Evolutionary conservation across 345 rosid genomes (phyloP).

Genomic region (Eucalyptus erythrocorys): DNA sequence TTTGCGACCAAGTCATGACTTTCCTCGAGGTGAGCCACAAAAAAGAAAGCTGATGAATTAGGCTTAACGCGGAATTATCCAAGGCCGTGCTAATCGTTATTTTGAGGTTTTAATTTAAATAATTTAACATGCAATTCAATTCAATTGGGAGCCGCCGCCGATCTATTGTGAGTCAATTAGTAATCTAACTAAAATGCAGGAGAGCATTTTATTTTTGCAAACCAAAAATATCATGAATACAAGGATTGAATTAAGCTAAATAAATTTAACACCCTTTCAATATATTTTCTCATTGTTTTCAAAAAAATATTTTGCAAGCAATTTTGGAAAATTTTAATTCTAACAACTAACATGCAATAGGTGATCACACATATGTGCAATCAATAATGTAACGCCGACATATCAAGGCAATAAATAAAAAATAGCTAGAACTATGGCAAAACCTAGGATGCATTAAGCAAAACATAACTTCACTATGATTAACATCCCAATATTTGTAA

Average conservation of each 20-base stretch:
- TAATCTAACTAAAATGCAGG: fast-evolving
- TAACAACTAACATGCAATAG: neutral
- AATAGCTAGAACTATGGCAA: neutral
- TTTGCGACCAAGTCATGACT: fast-evolving
- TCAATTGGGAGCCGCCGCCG: fast-evolving
- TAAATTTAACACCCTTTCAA: neutral
- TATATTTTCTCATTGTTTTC: neutral
- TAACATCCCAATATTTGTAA: neutral
- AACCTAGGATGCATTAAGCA: neutral
- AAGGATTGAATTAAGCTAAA: neutral
- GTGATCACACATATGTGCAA: neutral
- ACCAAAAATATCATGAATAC: neutral
- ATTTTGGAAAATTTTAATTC: neutral
- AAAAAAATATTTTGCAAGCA: neutral
- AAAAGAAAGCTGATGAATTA: neutral
- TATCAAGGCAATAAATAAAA: neutral
- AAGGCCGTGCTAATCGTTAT: neutral
- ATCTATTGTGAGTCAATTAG: neutral
- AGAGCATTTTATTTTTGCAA: neutral
- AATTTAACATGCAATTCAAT: neutral
- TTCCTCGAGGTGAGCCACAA: neutral
- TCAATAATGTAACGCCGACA: neutral
- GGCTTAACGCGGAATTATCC: neutral
- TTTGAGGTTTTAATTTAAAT: neutral
- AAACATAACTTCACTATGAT: neutral